Evolutionary conservation across 2,329 filamentous ascomycete genomes (phyloP).

Genomic region (Beauveria scarabaeidicola): DNA sequence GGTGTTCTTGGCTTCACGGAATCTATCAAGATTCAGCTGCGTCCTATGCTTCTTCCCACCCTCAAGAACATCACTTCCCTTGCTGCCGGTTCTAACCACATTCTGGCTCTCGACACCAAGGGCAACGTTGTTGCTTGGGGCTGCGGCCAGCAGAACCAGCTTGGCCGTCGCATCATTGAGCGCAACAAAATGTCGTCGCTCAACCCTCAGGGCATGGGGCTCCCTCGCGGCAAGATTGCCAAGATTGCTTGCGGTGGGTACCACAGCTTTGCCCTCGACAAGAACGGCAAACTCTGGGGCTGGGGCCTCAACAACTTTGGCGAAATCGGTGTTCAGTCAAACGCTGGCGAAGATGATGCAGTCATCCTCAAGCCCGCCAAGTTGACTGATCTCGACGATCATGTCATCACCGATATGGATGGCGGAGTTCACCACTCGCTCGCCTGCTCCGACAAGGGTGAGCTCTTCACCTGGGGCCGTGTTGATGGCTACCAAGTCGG

Average conservation of each 20-base stretch:
- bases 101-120: conserved; percentile 57
- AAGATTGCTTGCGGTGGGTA: conserved; percentile 59
- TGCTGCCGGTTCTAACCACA: conserved; percentile 61
- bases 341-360: conserved; percentile 45
- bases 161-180: conserved; percentile 50
- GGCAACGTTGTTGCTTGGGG: conserved; percentile 64
- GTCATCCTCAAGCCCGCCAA: conserved; percentile 65
- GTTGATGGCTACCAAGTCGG: conserved; percentile 47
- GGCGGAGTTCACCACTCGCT: conserved; percentile 70
- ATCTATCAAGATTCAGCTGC: conserved; percentile 39
- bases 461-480: conserved; percentile 53
- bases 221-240: conserved; percentile 49
- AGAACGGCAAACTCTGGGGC: conserved; percentile 61
- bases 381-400: conserved; percentile 54
- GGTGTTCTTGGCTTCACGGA: conserved; percentile 57
- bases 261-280: conserved; percentile 73
- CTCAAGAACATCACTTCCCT: conserved; percentile 59
- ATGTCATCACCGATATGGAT: conserved; percentile 57
- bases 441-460: conserved; percentile 47
- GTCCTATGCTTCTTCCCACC: conserved; percentile 47
- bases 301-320: conserved; percentile 88
- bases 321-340: conserved; percentile 59
- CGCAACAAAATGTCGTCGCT: conserved; percentile 56
- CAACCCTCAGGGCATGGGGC: conserved; percentile 48
- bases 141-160: conserved; percentile 58